Conservation (phyloP, 73 alveolate genomes). For the Paraurostyla sp. region DNA sequence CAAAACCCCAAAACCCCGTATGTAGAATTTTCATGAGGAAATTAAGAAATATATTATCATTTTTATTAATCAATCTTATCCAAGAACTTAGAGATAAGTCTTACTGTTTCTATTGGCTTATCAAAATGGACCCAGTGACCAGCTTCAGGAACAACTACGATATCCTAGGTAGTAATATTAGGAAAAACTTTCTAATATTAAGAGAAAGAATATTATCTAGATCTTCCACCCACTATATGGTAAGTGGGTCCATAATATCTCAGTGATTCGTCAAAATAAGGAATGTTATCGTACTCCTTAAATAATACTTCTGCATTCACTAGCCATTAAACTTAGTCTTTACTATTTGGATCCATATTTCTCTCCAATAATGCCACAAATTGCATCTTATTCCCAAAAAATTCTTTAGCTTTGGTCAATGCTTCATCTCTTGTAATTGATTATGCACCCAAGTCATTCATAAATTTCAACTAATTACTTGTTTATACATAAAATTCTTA, state of each 20-base stretch:
- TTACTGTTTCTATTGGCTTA: constrained; percentile 50
- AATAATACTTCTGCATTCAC: constrained; percentile 49
- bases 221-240: constrained; percentile 47
- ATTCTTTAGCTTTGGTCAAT: not conserved
- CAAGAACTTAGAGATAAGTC: constrained; percentile 32
- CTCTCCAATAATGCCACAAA: constrained; percentile 11
- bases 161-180: constrained; percentile 16
- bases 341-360: constrained; percentile 42
- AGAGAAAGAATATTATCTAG: not conserved
- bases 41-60: not conserved
- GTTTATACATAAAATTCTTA: not conserved
- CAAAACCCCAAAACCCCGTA: not conserved
- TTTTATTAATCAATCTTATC: not conserved
- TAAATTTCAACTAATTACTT: constrained; percentile 20
- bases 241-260: constrained; percentile 42
- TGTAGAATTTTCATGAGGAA: not conserved
- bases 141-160: constrained; percentile 56
- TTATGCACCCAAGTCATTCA: constrained; percentile 1
- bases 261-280: constrained; percentile 24
- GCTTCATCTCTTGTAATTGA: constrained; percentile 23
- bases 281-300: constrained; percentile 32
- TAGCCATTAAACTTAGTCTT: constrained; percentile 59
- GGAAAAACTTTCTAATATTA: constrained; percentile 44
- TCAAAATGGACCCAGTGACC: constrained; percentile 82
- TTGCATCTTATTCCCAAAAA: not conserved